Evolutionary conservation across 495 filamentous ascomycete genomes (phyloP), one percentile per base, ranked within the genome.

Genomic region (Daldinia caldariorum): DNA sequence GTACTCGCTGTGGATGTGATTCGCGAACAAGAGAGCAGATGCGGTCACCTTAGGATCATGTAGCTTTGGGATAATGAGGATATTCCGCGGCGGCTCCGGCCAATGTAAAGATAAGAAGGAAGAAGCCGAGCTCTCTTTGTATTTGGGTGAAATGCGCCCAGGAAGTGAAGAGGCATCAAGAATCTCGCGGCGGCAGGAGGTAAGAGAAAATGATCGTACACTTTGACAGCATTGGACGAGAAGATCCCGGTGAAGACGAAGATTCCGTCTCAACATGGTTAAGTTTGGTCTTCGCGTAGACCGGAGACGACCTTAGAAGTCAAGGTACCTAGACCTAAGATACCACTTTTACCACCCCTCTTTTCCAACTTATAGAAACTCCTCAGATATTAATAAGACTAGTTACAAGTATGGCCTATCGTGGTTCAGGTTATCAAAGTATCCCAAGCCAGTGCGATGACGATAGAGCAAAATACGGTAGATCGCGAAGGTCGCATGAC

Each of bases 21-120:
- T 90, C 47, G 90, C 89, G 77, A 95, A 96, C 75, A 91, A 89
- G 55, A 96, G 74, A 34, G 97, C 80, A 0, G 91, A 90, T 7
- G 85, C 79, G 0, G 88, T 92, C 34, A 97, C 92, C 7, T 83
- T 79, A 0, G 90, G 87, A 13, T 88, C 89, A 67, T 89, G 85
- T 49, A 92, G 85, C 73, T 99, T 99, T 75, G 94, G 93, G 63
- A 97, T 90, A 45, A 98, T 82, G 55, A 99, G 86, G 63, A 99
- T 84, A 76, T 98, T 98, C 58, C 92, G 89, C 1, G 93, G 96
- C 26, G 94, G 93, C 37, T 88, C 86, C 3, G 92, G 92, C 95
- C 95, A 99, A 80, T 90, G 88, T 12, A 99, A 86, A 60, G 90
- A 91, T 53, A 97, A 86, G 3, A 99, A 86, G 34, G 84, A 86